Evolutionary conservation across 2,329 filamentous ascomycete species (phyloP).

Genomic region (Ophiostoma pallidulum): DNA sequence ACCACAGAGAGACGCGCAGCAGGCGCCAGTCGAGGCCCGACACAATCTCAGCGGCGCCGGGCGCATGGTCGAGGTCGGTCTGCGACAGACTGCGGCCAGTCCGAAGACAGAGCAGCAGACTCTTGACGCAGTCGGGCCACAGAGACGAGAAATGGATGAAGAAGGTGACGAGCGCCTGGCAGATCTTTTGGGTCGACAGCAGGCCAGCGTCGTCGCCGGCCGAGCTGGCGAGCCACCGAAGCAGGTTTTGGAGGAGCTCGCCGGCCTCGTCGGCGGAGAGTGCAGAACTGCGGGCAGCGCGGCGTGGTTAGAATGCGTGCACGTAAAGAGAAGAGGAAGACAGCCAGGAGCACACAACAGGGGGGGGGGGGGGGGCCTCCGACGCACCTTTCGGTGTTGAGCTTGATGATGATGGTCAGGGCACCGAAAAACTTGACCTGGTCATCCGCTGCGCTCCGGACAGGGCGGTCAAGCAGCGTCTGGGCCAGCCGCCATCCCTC

Average conservation of each 20-base stretch:
- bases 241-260: slow-evolving; percentile 49
- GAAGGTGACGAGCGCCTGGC: slow-evolving; percentile 66
- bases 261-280: slow-evolving; percentile 48
- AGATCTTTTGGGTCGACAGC: slow-evolving; percentile 63
- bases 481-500: slow-evolving; percentile 83
- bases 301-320: no score
- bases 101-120: slow-evolving; percentile 52
- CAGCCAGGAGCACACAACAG: no score
- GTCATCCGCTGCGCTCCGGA: slow-evolving; percentile 47
- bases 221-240: slow-evolving; percentile 52
- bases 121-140: slow-evolving; percentile 57
- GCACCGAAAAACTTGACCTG: slow-evolving; percentile 88
- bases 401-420: slow-evolving; percentile 84
- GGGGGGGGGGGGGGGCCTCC: no score
- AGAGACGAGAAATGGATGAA: slow-evolving; percentile 60
- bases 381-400: slow-evolving; percentile 78
- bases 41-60: slow-evolving; percentile 35
- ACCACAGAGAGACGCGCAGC: slow-evolving; percentile 53
- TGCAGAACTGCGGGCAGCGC: slow-evolving; percentile 37
- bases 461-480: slow-evolving; percentile 45
- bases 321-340: no score
- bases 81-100: slow-evolving; percentile 36
- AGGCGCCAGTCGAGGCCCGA: slow-evolving; percentile 38
- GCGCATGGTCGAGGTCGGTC: slow-evolving; percentile 35
- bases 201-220: slow-evolving; percentile 42